Evolutionary conservation across 345 rosid genomes (phyloP).

Genomic region (Arabidopsis arenosa): DNA sequence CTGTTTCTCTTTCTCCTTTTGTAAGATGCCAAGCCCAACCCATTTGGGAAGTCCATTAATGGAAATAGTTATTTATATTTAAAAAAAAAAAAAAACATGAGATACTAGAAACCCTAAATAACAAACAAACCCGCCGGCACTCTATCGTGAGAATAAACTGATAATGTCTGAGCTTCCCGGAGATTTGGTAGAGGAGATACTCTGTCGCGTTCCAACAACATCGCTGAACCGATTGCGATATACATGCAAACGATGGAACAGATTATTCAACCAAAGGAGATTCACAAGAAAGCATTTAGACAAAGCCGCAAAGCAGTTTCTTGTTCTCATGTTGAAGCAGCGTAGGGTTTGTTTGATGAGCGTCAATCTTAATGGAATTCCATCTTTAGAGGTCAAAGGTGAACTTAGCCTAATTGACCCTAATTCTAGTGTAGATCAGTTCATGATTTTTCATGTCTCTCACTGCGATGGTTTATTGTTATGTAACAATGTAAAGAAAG

Average conservation of each 20-base stretch:
- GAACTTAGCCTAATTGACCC: neutral
- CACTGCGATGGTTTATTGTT: slow-evolving; percentile 23
- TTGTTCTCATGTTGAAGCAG: slow-evolving; percentile 1
- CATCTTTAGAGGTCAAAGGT: neutral
- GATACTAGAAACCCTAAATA: too few relatives aligned
- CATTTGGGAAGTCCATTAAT: too few relatives aligned
- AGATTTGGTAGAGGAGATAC: slow-evolving; percentile 12
- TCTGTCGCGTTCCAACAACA: slow-evolving; percentile 3
- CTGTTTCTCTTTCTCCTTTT: too few relatives aligned
- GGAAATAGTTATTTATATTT: too few relatives aligned
- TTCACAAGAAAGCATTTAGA: neutral
- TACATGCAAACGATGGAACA: slow-evolving; percentile 17
- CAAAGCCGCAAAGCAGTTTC: neutral
- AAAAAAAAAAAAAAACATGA: too few relatives aligned
- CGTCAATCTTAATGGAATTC: neutral
- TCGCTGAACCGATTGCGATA: neutral
- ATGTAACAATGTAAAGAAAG: neutral
- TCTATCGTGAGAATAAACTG: neutral
- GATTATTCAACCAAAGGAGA: neutral
- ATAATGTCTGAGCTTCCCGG: neutral
- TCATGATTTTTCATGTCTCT: neutral
- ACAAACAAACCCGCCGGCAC: too few relatives aligned
- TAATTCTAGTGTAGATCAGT: too few relatives aligned
- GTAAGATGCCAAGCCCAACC: too few relatives aligned
- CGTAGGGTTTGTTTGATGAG: neutral